Evolutionary conservation across 352 stramenopile genomes (phyloP).

Genomic region (Phytophthora litchii): DNA sequence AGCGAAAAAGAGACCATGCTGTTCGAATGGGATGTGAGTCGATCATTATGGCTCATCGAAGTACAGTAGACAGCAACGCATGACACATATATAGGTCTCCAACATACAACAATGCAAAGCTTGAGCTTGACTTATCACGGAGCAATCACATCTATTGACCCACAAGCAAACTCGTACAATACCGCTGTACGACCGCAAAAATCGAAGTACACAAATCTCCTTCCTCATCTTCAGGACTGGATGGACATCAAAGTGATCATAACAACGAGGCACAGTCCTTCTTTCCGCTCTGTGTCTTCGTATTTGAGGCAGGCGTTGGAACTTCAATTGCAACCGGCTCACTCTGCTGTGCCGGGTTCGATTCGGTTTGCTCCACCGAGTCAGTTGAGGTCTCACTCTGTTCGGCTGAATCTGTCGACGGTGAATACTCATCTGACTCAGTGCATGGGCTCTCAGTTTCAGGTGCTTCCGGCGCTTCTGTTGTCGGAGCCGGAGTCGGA

Average conservation of each 20-base stretch:
- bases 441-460: conserved; percentile 12
- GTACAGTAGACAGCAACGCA: too few species aligned
- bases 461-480: conserved; percentile 1
- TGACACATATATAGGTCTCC: too few species aligned
- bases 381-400: neutral
- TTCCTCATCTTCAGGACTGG: conserved; percentile 24
- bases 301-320: conserved; percentile 20
- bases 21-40: conserved; percentile 33
- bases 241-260: conserved; percentile 18
- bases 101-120: neutral
- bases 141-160: conserved; percentile 35
- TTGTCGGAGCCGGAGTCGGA: neutral
- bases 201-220: conserved; percentile 22
- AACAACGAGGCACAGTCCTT: conserved; percentile 25
- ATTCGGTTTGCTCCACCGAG: conserved; percentile 17
- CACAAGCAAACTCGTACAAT: conserved; percentile 15
- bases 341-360: conserved; percentile 10
- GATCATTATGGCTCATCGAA: conserved; percentile 34
- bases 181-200: conserved; percentile 16
- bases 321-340: conserved; percentile 9
- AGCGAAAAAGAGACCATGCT: conserved; percentile 25
- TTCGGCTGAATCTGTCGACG: neutral
- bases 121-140: neutral
- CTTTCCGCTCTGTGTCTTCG: conserved; percentile 15
- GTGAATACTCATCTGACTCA: conserved; percentile 9